Evolutionary conservation across 2,329 filamentous ascomycete species (phyloP).

Genomic region (Colletotrichum theobromicola): DNA sequence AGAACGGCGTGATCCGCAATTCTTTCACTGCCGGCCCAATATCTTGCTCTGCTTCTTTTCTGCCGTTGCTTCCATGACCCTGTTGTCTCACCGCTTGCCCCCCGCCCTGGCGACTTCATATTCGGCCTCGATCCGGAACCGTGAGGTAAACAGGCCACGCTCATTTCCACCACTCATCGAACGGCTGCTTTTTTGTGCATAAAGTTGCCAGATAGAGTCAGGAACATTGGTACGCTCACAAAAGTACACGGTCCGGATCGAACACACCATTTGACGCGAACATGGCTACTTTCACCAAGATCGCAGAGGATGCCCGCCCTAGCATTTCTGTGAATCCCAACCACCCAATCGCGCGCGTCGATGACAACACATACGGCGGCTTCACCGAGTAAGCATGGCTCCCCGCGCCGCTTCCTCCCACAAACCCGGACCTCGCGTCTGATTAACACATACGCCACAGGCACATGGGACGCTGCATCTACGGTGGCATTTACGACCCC

Average conservation of each 20-base stretch:
- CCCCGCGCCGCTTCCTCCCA: not conserved
- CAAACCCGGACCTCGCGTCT: not conserved
- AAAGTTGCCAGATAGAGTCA: not conserved
- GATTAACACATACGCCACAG: slow-evolving; percentile 42
- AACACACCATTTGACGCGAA: slow-evolving; percentile 12
- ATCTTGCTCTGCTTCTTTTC: not conserved
- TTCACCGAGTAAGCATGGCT: slow-evolving; percentile 73
- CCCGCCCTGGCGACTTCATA: slow-evolving; percentile 19
- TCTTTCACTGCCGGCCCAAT: slow-evolving; percentile 10
- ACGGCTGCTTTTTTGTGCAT: not conserved
- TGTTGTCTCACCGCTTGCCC: slow-evolving; percentile 14
- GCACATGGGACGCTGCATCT: slow-evolving; percentile 90
- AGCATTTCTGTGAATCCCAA: slow-evolving; percentile 69
- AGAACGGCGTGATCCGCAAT: not conserved
- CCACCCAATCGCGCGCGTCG: slow-evolving; percentile 74
- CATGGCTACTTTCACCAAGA: slow-evolving; percentile 78
- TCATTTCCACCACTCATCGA: slow-evolving; percentile 21
- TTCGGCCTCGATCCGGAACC: slow-evolving; percentile 16
- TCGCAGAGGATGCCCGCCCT: slow-evolving; percentile 63
- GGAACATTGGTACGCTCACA: not conserved
- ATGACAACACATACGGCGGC: slow-evolving; percentile 82
- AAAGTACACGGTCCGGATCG: not conserved
- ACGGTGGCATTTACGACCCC: slow-evolving; percentile 85
- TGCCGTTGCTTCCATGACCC: slow-evolving; percentile 2
- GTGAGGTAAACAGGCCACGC: not conserved